These are phyloP conservation scores for Lanmaoa pseudosensibilis DNA, from an alignment of 768 basidiomycete species.

Conservation along the genomic window DNA sequence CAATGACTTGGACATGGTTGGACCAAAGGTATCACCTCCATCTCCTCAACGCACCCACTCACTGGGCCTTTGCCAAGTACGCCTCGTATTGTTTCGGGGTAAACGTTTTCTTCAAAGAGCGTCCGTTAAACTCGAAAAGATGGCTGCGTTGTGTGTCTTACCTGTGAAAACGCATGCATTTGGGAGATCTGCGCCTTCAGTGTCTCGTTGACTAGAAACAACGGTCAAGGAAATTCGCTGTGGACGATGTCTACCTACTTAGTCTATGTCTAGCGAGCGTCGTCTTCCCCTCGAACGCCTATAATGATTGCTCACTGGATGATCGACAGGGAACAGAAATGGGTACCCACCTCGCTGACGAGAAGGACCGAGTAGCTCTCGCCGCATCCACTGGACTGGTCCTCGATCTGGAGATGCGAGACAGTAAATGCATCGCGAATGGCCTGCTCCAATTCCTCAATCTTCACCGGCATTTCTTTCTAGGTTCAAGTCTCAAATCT, in stretches of 20 bases:
- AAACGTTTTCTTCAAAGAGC: constrained; percentile 60
- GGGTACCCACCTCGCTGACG: constrained; percentile 64
- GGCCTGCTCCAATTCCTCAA: constrained; percentile 55
- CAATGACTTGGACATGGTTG: background rate
- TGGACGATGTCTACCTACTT: constrained; percentile 43
- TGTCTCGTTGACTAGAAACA: constrained; percentile 64
- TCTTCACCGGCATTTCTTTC: constrained; percentile 58
- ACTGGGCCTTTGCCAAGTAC: constrained; percentile 38
- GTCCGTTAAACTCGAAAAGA: background rate
- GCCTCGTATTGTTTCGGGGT: constrained; percentile 67
- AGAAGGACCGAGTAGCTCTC: constrained; percentile 73
- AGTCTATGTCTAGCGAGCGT: constrained; percentile 76
- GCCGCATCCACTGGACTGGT: constrained; percentile 79
- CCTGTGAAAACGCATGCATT: constrained; percentile 91
- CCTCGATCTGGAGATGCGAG: constrained; percentile 68
- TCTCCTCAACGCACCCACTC: background rate
- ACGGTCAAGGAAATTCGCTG: constrained; percentile 5
- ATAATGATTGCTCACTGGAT: constrained; percentile 1
- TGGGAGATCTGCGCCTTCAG: constrained; percentile 73
- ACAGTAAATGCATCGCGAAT: constrained; percentile 66
- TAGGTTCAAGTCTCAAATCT: background rate
- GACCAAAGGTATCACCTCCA: background rate
- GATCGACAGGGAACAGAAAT: background rate
- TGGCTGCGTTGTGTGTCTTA: constrained; percentile 28
- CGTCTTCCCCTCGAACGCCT: constrained; percentile 78